phyloP scores from a whole-genome alignment of 73 alveolate species.

The Loxodes magnus region DNA sequence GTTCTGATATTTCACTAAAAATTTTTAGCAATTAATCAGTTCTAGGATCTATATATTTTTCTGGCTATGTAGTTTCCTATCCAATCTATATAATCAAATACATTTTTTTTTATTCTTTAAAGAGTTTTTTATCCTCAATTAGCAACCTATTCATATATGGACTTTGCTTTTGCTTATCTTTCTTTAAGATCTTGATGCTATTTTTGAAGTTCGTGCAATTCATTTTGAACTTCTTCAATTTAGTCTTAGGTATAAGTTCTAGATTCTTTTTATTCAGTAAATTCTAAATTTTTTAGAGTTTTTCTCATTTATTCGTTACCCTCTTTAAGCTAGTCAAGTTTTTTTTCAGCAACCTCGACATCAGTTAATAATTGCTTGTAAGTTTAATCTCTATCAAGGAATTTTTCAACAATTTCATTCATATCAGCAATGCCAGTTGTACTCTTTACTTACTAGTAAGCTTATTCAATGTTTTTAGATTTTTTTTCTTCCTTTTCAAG shows the following conservation, averaged over 20 bases:
- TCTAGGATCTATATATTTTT: too few species aligned
- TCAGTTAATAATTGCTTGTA: slow-evolving; percentile 57
- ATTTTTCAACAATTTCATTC: slow-evolving; percentile 63
- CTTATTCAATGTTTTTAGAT: slow-evolving; percentile 57
- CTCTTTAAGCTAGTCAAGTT: slow-evolving; percentile 58
- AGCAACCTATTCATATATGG: slow-evolving; percentile 1
- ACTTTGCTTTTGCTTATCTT: neutral
- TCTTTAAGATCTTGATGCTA: neutral
- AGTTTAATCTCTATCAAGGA: slow-evolving; percentile 71
- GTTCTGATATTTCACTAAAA: neutral
- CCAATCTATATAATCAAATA: too few species aligned
- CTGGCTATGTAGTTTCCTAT: too few species aligned
- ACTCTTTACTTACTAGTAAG: slow-evolving; percentile 58
- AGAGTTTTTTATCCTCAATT: slow-evolving; percentile 7
- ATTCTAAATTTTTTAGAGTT: neutral
- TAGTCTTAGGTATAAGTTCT: neutral
- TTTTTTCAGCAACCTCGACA: slow-evolving; percentile 60
- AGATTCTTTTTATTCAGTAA: neutral
- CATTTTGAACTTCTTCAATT: neutral
- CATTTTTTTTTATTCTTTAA: too few species aligned
- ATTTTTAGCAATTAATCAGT: neutral
- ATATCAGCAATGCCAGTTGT: slow-evolving; percentile 75
- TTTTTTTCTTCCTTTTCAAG: slow-evolving; percentile 78
- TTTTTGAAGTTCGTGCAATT: neutral
- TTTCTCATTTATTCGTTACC: slow-evolving; percentile 44